These are phyloP conservation scores for Yamadazyma trypodendri DNA, from an alignment of 1,139 yeast species.

Conservation along the genomic window DNA sequence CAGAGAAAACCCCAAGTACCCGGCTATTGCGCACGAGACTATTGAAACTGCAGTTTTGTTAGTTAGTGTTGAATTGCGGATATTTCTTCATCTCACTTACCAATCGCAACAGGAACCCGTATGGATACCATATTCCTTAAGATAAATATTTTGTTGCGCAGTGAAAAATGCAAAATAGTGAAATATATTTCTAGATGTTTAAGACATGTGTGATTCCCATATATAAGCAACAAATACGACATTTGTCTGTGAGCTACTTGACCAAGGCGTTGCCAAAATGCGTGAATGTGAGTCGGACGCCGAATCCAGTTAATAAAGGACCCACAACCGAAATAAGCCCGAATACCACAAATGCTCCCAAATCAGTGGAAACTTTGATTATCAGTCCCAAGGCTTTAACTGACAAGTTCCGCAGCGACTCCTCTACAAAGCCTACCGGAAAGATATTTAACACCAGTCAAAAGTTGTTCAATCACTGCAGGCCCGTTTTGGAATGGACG, in stretches of 20 bases:
- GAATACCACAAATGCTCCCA: slow-evolving; percentile 2
- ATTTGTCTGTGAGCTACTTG: background rate
- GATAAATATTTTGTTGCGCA: background rate
- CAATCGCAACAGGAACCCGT: slow-evolving; percentile 17
- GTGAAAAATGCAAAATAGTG: background rate
- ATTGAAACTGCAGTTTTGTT: slow-evolving; percentile 23
- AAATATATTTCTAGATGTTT: too few species aligned
- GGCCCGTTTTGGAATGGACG: slow-evolving; percentile 59
- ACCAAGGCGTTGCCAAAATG: background rate
- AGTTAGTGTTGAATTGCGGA: background rate
- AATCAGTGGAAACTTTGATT: slow-evolving; percentile 9
- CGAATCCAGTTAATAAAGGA: background rate
- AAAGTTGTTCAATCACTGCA: slow-evolving; percentile 44
- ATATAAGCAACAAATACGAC: background rate
- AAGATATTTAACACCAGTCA: slow-evolving; percentile 12
- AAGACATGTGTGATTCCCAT: background rate
- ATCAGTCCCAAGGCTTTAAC: slow-evolving; percentile 28
- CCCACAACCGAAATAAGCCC: background rate
- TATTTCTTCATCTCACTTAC: slow-evolving; percentile 19
- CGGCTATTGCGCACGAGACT: slow-evolving; percentile 29
- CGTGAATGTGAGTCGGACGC: background rate
- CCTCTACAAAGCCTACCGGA: slow-evolving; percentile 15
- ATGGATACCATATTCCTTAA: slow-evolving; percentile 4
- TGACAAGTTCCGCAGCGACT: slow-evolving; percentile 21
- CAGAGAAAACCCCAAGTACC: slow-evolving; percentile 54